Percentiles rank a stretch among this genome's conserved stretches.
These are phyloP conservation scores for Jatropha curcas DNA, from an alignment of 345 rosid species.

Conservation along the genomic window DNA sequence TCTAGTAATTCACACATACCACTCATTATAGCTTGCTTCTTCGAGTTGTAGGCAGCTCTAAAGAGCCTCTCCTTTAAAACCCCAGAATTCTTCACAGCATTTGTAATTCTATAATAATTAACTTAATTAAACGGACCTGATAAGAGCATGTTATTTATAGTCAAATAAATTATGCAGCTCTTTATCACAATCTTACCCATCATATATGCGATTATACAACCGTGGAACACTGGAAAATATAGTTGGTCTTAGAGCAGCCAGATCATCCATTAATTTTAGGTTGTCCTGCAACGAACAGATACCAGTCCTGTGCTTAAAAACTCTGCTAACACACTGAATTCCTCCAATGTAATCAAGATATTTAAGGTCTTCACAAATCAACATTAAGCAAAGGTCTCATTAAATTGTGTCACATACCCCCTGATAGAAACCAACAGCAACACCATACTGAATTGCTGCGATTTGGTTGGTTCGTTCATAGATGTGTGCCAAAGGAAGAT, in stretches of 20 bases:
- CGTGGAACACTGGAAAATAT: conserved; percentile 35
- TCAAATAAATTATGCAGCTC: background rate
- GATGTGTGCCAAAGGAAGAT: conserved; percentile 37
- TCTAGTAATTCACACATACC: conserved; percentile 23
- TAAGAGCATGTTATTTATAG: conserved; percentile 2
- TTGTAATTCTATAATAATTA: conserved; percentile 24
- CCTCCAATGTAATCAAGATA: background rate
- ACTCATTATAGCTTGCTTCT: conserved; percentile 30
- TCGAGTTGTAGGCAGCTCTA: conserved; percentile 33
- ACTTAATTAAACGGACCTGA: conserved; percentile 21
- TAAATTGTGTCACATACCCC: conserved; percentile 21
- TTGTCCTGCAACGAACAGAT: conserved; percentile 25
- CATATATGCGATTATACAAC: conserved; percentile 33
- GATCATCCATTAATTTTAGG: conserved; percentile 35
- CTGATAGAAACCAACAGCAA: conserved; percentile 29
- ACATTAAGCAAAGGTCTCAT: background rate
- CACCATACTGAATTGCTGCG: conserved; percentile 5
- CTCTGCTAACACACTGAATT: background rate
- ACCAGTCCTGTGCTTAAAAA: background rate
- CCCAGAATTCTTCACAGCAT: conserved; percentile 34
- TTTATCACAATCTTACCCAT: conserved; percentile 22
- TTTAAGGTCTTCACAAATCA: background rate
- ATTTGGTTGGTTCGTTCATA: conserved; percentile 30
- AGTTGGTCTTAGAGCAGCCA: conserved; percentile 32
- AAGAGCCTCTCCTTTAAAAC: conserved; percentile 27